Base-by-base conservation (phyloP, 1,139 yeast genomes). In the Scheffersomyces insectosa region DNA sequence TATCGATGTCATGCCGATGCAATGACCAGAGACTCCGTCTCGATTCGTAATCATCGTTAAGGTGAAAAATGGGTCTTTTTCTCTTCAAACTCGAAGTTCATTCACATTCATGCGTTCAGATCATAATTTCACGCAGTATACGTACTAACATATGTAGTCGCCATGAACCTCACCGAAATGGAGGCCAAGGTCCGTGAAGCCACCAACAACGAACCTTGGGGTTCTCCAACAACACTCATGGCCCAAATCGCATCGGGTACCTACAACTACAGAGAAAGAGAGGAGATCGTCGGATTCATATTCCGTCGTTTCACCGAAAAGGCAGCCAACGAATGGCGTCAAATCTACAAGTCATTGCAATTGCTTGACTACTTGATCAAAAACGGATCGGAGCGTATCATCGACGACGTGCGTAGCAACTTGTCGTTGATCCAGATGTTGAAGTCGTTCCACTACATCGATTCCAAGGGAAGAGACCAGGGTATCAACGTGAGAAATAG, bases 151-250 rank as follows among this genome's bases (percentile, higher is more conserved):
- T 46, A n/a, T 31, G 29, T 50, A 70, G 77, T 89, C 34, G 97
- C 96, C 53, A 82, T 90, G 78, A 93, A 91, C 68, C 84, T 88
- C 65, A 88, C 97, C 10, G 97, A 89, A 52, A 90, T 88, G 85
- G 99, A 93, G 68, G 86, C 96, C 38, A 90, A 88, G 66, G 99
- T 90, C 15, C 83, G 99, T 50, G 98, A 93, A 65, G 98, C 98
- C 38, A 93, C 99, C 44, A 93, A 93, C 64, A 93, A 93, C 63
- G 99, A 93, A 66, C 99, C 99, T 2, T 93, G 99, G 99, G 99
- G 99, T n/a, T 95, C 97, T 3, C 83, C 96, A 2, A 80, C 95
- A 4, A 80, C 96, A 2, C 70, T 88, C 60, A 93, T 95, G 98
- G 87, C 85, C 49, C 95, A 90, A 61, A 93, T 95, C 56, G 95